Base-by-base conservation (phyloP, 768 basidiomycete genomes). In the Mycena chlorophos region DNA sequence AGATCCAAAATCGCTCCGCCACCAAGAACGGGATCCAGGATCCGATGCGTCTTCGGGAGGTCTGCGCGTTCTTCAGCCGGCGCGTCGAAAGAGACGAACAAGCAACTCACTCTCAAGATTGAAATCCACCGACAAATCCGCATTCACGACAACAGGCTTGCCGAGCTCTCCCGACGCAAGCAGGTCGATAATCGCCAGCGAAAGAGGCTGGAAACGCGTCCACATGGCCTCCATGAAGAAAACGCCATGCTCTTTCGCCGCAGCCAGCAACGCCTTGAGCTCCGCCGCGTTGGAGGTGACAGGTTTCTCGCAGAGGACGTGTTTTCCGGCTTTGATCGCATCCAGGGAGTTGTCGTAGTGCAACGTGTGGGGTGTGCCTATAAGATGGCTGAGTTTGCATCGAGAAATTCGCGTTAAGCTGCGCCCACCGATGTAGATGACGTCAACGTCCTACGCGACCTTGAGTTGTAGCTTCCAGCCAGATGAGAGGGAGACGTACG, bases 201-300 rank as follows among this genome's bases (percentile, higher is more conserved):
- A 74, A 56, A 89, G 78, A 13, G 89, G 88, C 54, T 88, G 86
- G 75, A 91, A 91, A 30, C 89, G 79, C 30, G 91, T 92, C 90
- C 91, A 93, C 71, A 93, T 76, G 0, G 89, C 91, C 71, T 95
- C 94, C 92, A 95, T 94, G 64, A 95, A 83, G 76, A 95, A 95
- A 1, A 93, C 79, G 17, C 85, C 81, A 63, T 87, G 75, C 66
- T 90, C 82, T 68, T 88, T 88, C 2, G 94, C 91, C 19, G 90
- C 79, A 10, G 73, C 73, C 19, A 93, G 73, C 22, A 96, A 78
- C 43, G 85, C 81, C n/a, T 83, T 80, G 20, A 92, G 76, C 66
- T 95, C 91, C 2, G 85, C 80, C 4, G 79, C 75, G 65, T 92
- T 94, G 58, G 77, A 80, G 1, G 93, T 94, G 49, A 89, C 87